Percentiles rank a stretch among this genome's conserved stretches.
These are phyloP conservation scores for Paramecium pentaurelia DNA, from an alignment of 73 alveolate species.

Conservation along the genomic window DNA sequence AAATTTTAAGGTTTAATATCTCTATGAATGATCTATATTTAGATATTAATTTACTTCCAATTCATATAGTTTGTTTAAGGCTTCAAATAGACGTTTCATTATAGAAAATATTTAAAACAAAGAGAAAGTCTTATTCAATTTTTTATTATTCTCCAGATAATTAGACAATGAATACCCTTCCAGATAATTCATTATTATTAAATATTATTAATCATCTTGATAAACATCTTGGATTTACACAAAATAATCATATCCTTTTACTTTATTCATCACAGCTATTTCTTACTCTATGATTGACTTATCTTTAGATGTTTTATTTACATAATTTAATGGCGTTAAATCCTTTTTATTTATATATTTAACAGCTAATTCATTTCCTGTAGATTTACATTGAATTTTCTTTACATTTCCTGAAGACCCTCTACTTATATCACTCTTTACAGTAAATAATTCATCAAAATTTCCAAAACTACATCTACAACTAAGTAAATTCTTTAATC, in stretches of 20 bases:
- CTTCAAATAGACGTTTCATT: background rate
- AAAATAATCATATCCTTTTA: background rate
- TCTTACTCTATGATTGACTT: background rate
- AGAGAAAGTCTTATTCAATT: background rate
- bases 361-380: background rate
- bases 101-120: background rate
- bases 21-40: background rate
- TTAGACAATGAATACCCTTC: background rate
- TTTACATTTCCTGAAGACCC: background rate
- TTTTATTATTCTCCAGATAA: background rate
- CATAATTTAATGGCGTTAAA: background rate
- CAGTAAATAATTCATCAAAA: background rate
- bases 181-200: background rate
- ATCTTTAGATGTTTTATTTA: background rate
- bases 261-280: background rate
- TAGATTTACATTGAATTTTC: background rate
- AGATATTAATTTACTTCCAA: background rate
- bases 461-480: background rate
- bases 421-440: background rate
- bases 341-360: background rate
- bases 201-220: background rate
- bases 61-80: background rate
- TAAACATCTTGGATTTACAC: background rate
- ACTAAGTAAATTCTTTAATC: background rate
- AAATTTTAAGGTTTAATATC: conserved; percentile 2